These are phyloP conservation scores for Scytalidium lignicola DNA, from an alignment of 2,329 filamentous ascomycete species.

Conservation along the genomic window DNA sequence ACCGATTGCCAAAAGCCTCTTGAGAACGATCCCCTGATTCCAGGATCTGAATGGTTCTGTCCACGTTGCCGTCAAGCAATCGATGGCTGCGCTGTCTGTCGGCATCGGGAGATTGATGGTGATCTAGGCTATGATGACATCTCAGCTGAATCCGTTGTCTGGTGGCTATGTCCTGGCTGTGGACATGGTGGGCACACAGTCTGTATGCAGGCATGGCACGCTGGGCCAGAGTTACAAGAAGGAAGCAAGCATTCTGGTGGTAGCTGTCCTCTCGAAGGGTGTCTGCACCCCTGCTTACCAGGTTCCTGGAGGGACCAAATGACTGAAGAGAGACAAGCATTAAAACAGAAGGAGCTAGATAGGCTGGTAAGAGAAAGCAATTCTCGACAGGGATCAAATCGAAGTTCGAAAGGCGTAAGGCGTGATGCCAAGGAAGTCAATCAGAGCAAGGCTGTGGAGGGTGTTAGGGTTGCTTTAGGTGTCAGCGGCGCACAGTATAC, in stretches of 20 bases:
- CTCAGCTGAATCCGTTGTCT: slow-evolving; percentile 27
- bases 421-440: slow-evolving; percentile 50
- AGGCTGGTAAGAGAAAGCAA: slow-evolving; percentile 18
- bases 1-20: slow-evolving; percentile 49
- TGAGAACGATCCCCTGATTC: slow-evolving; percentile 34
- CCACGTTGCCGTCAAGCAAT: slow-evolving; percentile 48
- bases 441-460: slow-evolving; percentile 56
- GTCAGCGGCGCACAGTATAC: slow-evolving; percentile 10
- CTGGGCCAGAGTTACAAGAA: slow-evolving; percentile 22
- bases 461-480: slow-evolving; percentile 47
- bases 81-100: slow-evolving; percentile 55
- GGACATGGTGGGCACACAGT: slow-evolving; percentile 57
- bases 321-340: slow-evolving; percentile 28
- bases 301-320: slow-evolving; percentile 46
- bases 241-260: slow-evolving; percentile 41
- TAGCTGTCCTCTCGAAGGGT: slow-evolving; percentile 60
- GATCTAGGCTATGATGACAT: slow-evolving; percentile 4
- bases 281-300: slow-evolving; percentile 58
- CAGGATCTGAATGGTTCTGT: slow-evolving; percentile 49
- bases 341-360: slow-evolving; percentile 42
- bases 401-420: slow-evolving; percentile 26
- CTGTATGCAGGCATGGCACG: slow-evolving; percentile 57
- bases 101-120: slow-evolving; percentile 31
- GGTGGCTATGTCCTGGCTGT: slow-evolving; percentile 62
- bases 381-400: slow-evolving; percentile 12